Evolutionary conservation across 257 asterid species (phyloP), one percentile per base, ranked within the genome.

Genomic region (Solanum medicagineum): DNA sequence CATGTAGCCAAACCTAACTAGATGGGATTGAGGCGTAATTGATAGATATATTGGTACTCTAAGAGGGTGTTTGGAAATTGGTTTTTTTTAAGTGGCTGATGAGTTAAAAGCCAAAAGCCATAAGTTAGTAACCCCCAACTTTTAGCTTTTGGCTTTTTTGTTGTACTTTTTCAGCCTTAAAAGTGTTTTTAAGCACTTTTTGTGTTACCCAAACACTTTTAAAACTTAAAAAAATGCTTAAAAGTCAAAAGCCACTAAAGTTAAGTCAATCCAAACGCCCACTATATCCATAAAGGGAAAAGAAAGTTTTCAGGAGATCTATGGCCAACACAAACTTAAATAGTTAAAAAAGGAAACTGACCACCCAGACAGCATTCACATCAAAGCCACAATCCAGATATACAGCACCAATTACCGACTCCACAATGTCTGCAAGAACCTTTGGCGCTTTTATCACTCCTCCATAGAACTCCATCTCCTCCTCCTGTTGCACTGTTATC

Each of bases 341-440:
- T 74, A 45, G 8, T 3, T 36, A 36, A 53, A 68, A 26, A 68
- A 86, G 40, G 59, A 75, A 51, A 66, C 91, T 84, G 69, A 90
- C 92, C 89, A 54, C 26, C 91, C 91, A 90, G 7, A 87, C 69
- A 44, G 20, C 47, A 65, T 51, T 65, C 77, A 90, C 81, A 84
- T 88, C 80, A 51, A 87, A 84, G 17, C 86, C 89, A 86, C 89
- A 86, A 85, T 90, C 92, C 26, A 90, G 84, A 79, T 89, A 95
- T 7, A 93, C 86, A 55, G 98, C 98, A 2, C 93, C 98, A 8
- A 95, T 94, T 49, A 94, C 87, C 7, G 97, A 90, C 84, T 95
- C 98, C 79, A 95, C 96, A 60, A 94, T 89, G 75, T 93, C 98
- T 1, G 98, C 98, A 47, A 94, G 97, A 90, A 92, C 86, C 89